These are phyloP conservation scores for Phytopythium vexans DNA, from an alignment of 352 stramenopile species.

Conservation along the genomic window DNA sequence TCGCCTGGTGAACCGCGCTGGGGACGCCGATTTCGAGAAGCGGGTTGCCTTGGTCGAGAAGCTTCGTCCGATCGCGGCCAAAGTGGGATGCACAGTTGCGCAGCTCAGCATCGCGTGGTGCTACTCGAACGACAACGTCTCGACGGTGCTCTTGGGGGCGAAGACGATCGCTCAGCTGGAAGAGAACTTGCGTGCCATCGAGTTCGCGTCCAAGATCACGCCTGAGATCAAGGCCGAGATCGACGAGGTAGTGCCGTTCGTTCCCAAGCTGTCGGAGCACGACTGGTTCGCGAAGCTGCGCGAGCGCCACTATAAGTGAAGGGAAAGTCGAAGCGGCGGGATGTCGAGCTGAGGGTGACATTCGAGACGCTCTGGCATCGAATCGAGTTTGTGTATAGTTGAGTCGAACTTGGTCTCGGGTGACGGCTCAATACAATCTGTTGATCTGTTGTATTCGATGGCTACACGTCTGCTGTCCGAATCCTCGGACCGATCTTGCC, in stretches of 20 bases:
- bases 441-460: too few species aligned
- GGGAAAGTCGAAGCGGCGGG: too few species aligned
- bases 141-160: conserved; percentile 47
- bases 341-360: too few species aligned
- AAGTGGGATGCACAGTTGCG: conserved; percentile 32
- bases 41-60: conserved; percentile 17
- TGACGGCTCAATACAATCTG: too few species aligned
- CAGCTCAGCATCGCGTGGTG: conserved; percentile 59
- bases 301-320: too few species aligned
- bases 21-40: conserved; percentile 16
- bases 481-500: too few species aligned
- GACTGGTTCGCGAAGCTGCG: neutral
- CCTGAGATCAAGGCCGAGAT: conserved; percentile 40
- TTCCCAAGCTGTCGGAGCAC: neutral
- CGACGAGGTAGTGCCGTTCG: conserved; percentile 24
- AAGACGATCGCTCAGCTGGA: conserved; percentile 35
- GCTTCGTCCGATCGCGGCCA: conserved; percentile 26
- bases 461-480: too few species aligned
- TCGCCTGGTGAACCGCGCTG: conserved; percentile 21
- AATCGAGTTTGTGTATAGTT: too few species aligned
- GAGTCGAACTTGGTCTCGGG: too few species aligned
- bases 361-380: too few species aligned
- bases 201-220: conserved; percentile 35
- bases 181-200: conserved; percentile 54
- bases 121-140: conserved; percentile 45